Conservation (phyloP, 345 rosid genomes). For the Acer negundo region DNA sequence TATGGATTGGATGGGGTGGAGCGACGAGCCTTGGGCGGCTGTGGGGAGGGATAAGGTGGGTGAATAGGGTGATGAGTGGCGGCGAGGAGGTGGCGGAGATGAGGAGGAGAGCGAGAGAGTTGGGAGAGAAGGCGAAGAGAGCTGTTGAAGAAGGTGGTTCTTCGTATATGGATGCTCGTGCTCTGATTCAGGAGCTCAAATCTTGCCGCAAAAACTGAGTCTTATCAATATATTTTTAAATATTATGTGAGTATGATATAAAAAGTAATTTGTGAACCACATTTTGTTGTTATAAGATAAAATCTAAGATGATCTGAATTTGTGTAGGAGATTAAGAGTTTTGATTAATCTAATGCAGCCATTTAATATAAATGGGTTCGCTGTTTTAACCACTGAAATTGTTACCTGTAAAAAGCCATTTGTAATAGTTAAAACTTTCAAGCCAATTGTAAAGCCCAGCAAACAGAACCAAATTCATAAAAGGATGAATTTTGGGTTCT, state of each 20-base stretch:
- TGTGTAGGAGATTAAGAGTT: too few species aligned
- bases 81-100: constrained; percentile 34
- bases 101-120: constrained; percentile 37
- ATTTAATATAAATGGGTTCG: too few species aligned
- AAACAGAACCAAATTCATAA: too few species aligned
- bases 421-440: too few species aligned
- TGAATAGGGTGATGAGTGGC: constrained; percentile 34
- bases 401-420: too few species aligned
- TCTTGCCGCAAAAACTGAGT: constrained; percentile 3
- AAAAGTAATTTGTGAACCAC: not conserved
- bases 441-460: too few species aligned
- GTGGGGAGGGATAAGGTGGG: constrained; percentile 42
- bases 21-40: constrained; percentile 17
- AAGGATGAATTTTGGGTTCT: too few species aligned
- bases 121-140: constrained; percentile 40
- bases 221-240: not conserved
- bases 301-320: too few species aligned
- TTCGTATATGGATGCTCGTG: constrained; percentile 32
- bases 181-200: constrained; percentile 36
- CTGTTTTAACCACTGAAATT: too few species aligned
- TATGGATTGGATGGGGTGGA: constrained; percentile 33
- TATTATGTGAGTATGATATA: too few species aligned
- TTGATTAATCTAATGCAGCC: too few species aligned
- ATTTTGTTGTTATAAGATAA: not conserved
- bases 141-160: constrained; percentile 54